phyloP scores from a whole-genome alignment of 2,329 filamentous ascomycete genomes.

The Paracamarosporium sp. region DNA sequence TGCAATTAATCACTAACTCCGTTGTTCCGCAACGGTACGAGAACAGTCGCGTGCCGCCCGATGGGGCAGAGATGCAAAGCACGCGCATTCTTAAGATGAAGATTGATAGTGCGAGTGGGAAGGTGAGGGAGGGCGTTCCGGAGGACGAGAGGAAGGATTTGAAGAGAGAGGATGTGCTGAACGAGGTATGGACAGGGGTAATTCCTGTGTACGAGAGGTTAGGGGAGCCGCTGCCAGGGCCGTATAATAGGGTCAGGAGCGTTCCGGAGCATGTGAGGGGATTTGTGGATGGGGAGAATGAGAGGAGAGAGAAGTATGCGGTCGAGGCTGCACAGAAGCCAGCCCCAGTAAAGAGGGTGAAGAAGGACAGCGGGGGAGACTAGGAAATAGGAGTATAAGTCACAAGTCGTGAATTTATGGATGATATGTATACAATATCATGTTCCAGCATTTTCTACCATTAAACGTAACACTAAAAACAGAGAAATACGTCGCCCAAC shows the following conservation, averaged over 20 bases:
- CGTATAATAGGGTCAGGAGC: conserved; percentile 63
- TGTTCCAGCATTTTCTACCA: too few species aligned
- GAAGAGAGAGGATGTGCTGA: conserved; percentile 56
- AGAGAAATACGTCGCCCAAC: too few species aligned
- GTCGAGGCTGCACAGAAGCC: conserved; percentile 28
- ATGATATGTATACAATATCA: too few species aligned
- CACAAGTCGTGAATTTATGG: too few species aligned
- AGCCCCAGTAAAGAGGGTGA: conserved; percentile 28
- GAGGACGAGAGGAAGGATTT: conserved; percentile 66
- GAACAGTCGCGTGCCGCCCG: conserved; percentile 58
- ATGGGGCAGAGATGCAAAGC: conserved; percentile 73
- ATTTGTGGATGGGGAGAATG: conserved; percentile 59
- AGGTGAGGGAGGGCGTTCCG: conserved; percentile 71
- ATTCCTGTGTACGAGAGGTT: conserved; percentile 51
- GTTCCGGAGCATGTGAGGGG: conserved; percentile 67
- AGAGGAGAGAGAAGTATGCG: conserved; percentile 28
- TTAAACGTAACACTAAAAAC: too few species aligned
- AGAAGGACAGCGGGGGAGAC: conserved; percentile 17
- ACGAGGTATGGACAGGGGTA: conserved; percentile 66
- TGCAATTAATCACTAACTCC: conserved; percentile 78
- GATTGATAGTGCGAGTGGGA: conserved; percentile 76
- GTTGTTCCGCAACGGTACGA: conserved; percentile 74
- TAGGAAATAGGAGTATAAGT: not conserved
- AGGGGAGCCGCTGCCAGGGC: conserved; percentile 67
- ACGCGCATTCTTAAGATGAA: conserved; percentile 75